Percentiles rank a stretch among this genome's conserved stretches.
phyloP scores from a whole-genome alignment of 176 grass and related monocot genomes.

The Cymbopogon citratus region DNA sequence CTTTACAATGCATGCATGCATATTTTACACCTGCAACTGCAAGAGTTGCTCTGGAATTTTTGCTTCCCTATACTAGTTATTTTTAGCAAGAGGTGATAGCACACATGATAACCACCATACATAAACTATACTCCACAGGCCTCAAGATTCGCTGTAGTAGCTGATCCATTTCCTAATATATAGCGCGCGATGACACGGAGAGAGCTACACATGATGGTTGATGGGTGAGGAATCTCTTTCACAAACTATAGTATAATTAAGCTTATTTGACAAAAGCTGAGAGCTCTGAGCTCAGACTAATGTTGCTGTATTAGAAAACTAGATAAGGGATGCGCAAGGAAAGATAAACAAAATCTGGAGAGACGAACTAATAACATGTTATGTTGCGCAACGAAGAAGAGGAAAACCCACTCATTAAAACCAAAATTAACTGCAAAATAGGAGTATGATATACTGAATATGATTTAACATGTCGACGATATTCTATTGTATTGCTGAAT shows the following conservation, averaged over 20 bases:
- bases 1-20: background rate
- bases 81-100: conserved; percentile 11
- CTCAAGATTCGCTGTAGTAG: background rate
- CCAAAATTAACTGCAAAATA: too few species aligned
- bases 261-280: background rate
- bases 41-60: conserved; percentile 36
- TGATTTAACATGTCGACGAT: background rate
- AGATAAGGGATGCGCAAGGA: background rate
- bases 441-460: background rate
- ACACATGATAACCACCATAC: conserved; percentile 6
- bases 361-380: background rate
- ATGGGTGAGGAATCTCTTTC: background rate
- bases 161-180: background rate
- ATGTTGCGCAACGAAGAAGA: background rate
- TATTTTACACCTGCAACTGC: background rate
- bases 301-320: background rate
- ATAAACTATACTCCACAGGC: conserved; percentile 6
- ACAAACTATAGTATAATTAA: background rate
- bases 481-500: too few species aligned
- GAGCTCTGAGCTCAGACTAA: background rate
- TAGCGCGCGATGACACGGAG: background rate
- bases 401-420: background rate
- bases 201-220: background rate
- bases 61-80: conserved; percentile 10
- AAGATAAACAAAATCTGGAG: background rate